These are phyloP conservation scores for Gracilaria domingensis DNA, from an alignment of 23 red algal species.

Conservation along the genomic window DNA sequence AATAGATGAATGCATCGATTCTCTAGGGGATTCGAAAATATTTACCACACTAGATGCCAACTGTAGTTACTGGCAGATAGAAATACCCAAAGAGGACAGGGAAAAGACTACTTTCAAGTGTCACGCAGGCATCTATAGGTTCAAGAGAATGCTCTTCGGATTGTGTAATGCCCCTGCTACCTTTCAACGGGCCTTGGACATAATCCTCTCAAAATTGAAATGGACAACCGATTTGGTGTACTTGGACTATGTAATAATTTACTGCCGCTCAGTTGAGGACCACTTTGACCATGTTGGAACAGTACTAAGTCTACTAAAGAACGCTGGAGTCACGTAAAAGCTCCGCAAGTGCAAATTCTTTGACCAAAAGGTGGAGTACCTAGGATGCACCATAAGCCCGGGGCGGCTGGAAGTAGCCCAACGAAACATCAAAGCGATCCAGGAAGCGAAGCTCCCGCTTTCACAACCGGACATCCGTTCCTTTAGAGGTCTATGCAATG, in stretches of 20 bases:
- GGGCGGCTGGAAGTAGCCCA: neutral
- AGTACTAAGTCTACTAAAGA: neutral
- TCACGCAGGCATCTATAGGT: constrained; percentile 15
- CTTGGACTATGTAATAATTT: constrained; percentile 12
- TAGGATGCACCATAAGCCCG: constrained; percentile 27
- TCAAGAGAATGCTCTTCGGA: neutral
- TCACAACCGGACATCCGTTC: constrained; percentile 1
- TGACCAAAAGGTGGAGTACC: constrained; percentile 3
- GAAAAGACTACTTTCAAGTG: constrained; percentile 15
- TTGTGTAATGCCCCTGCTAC: constrained; percentile 16
- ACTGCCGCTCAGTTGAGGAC: neutral
- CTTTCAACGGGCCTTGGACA: constrained; percentile 9
- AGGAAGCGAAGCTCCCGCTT: neutral
- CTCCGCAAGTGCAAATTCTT: constrained; percentile 12
- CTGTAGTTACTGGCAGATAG: constrained; percentile 57
- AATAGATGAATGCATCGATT: constrained; percentile 60
- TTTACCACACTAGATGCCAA: constrained; percentile 45
- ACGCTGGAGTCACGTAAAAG: constrained; percentile 10
- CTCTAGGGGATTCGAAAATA: constrained; percentile 15
- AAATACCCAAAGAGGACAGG: neutral
- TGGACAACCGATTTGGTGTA: neutral
- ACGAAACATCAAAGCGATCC: neutral
- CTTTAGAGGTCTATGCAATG: constrained; percentile 37
- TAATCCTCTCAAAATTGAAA: neutral
- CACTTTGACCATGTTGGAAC: constrained; percentile 2